A percentile compares a stretch with the other conserved stretches of the same genome.
phyloP scores from a whole-genome alignment of 495 filamentous ascomycete genomes.

The Penicillium dipodomyicola region DNA sequence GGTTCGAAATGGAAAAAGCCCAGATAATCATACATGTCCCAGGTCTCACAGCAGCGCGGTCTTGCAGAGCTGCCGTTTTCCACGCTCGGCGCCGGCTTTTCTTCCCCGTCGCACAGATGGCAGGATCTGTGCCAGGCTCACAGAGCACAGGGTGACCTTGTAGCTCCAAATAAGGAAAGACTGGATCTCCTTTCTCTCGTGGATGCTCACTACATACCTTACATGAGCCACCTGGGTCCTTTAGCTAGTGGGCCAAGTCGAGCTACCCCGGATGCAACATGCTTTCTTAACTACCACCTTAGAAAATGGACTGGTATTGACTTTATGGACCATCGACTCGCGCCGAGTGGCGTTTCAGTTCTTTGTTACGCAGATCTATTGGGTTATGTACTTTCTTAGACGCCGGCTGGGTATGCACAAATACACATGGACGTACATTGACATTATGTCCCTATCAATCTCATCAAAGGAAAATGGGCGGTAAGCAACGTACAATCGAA shows the following conservation, averaged over 20 bases:
- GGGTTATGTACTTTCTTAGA: not conserved
- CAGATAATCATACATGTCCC: constrained; percentile 1
- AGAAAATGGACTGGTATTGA: not conserved
- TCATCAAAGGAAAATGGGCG: not conserved
- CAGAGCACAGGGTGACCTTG: constrained; percentile 17
- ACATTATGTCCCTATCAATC: not conserved
- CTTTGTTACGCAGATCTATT: not conserved
- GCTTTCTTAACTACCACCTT: constrained; percentile 1
- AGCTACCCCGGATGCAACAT: constrained; percentile 20
- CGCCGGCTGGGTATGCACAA: not conserved
- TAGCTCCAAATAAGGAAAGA: constrained; percentile 8
- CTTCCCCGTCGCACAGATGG: constrained; percentile 12
- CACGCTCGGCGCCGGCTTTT: constrained; percentile 22
- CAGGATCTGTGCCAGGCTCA: constrained; percentile 8
- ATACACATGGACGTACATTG: not conserved
- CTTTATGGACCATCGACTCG: not conserved
- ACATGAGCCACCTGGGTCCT: constrained; percentile 6
- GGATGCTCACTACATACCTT: constrained; percentile 3
- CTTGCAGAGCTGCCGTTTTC: constrained; percentile 21
- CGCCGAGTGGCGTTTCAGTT: not conserved
- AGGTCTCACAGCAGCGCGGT: constrained; percentile 25
- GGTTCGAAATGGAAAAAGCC: constrained; percentile 16
- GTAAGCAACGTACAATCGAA: not conserved
- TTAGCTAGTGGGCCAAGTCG: not conserved
- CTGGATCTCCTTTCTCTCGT: constrained; percentile 2